Conservation (phyloP, 2,329 filamentous ascomycete genomes). For the Colletotrichum eleusines region DNA sequence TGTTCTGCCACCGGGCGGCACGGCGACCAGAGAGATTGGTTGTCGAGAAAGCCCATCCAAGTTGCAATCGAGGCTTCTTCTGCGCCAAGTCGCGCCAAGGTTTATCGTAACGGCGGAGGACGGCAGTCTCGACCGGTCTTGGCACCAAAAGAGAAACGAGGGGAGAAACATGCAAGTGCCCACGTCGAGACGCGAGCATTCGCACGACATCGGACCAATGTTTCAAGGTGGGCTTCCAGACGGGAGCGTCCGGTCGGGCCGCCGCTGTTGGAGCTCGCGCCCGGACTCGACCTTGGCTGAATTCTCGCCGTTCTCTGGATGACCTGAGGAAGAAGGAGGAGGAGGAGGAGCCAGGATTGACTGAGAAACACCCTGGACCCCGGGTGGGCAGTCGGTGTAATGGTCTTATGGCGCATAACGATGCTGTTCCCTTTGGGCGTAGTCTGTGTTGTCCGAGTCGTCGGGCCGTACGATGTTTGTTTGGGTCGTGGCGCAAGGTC, state of each 20-base stretch:
- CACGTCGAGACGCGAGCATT: not conserved
- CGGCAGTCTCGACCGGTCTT: slow-evolving; percentile 18
- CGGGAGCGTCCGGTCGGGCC: slow-evolving; percentile 35
- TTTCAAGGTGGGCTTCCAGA: slow-evolving; percentile 26
- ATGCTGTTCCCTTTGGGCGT: not conserved
- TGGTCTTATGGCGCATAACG: not conserved
- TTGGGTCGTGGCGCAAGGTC: not conserved
- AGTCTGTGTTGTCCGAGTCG: slow-evolving; percentile 5
- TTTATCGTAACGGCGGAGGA: slow-evolving; percentile 4
- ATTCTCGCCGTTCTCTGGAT: slow-evolving; percentile 9
- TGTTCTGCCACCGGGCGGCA: not conserved
- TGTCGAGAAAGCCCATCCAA: not conserved
- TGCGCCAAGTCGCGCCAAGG: slow-evolving; percentile 7
- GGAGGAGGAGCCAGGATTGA: not conserved
- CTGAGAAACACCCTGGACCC: not conserved
- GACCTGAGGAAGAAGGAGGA: not conserved
- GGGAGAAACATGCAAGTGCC: slow-evolving; percentile 25
- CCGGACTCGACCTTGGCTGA: slow-evolving; percentile 16
- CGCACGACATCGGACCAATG: slow-evolving; percentile 21
- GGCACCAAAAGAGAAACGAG: slow-evolving; percentile 17
- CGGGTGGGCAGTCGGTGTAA: not conserved
- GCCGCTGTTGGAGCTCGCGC: not conserved
- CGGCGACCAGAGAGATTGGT: not conserved
- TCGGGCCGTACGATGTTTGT: not conserved
- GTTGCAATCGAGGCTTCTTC: not conserved